Evolutionary conservation across 1,284 basidiomycete species (phyloP).

Genomic region (Wolfiporia cocos): DNA sequence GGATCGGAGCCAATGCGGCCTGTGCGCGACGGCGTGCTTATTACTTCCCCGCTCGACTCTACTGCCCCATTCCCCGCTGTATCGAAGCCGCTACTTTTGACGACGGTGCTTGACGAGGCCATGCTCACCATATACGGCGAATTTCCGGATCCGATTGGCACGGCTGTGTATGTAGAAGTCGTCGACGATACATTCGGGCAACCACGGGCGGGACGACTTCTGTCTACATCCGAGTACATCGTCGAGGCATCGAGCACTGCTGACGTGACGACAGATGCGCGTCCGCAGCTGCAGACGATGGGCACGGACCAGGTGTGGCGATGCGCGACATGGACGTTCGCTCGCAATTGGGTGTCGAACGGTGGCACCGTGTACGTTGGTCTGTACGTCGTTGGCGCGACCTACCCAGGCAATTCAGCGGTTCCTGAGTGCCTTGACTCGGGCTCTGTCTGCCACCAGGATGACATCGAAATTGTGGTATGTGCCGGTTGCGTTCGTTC

Average conservation of each 20-base stretch:
- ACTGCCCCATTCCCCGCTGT: constrained; percentile 47
- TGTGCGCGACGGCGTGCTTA: constrained; percentile 52
- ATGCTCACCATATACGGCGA: constrained; percentile 48
- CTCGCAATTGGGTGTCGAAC: constrained; percentile 52
- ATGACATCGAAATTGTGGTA: constrained; percentile 71
- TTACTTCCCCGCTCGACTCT: constrained; percentile 53
- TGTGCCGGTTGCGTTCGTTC: constrained; percentile 21
- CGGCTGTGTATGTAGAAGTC: constrained; percentile 32
- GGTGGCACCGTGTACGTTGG: constrained; percentile 70
- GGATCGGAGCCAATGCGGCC: constrained; percentile 58
- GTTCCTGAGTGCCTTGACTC: constrained; percentile 46
- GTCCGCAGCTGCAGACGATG: constrained; percentile 50
- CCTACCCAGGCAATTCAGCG: constrained; percentile 58
- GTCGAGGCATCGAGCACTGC: constrained; percentile 28
- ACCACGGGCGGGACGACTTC: constrained; percentile 39
- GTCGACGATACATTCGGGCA: constrained; percentile 44
- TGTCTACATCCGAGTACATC: constrained; percentile 47
- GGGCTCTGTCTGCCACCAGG: constrained; percentile 64
- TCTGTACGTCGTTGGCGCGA: constrained; percentile 59
- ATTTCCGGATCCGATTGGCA: constrained; percentile 35
- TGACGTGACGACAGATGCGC: constrained; percentile 33
- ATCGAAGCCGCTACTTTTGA: constrained; percentile 62
- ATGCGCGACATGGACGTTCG: constrained; percentile 68
- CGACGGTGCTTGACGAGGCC: constrained; percentile 68
- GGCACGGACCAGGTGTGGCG: constrained; percentile 69